phyloP scores from a whole-genome alignment of 1,139 yeast species.

The Pichiaceae sp. region DNA sequence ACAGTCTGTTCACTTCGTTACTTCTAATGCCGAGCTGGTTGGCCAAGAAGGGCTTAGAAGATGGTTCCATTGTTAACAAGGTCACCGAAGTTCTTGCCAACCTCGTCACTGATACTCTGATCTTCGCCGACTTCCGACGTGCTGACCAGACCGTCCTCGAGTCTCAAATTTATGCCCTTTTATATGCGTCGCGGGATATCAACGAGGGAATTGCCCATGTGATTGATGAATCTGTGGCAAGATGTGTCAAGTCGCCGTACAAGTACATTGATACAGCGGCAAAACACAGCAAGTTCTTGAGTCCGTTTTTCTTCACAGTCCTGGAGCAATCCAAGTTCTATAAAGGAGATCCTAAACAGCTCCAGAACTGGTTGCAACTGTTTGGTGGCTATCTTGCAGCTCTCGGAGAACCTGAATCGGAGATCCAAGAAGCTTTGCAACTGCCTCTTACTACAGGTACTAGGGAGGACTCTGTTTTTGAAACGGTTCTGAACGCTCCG shows the following conservation, averaged over 20 bases:
- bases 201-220: conserved; percentile 40
- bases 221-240: conserved; percentile 65
- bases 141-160: conserved; percentile 7
- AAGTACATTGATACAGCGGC: conserved; percentile 61
- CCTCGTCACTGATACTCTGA: conserved; percentile 14
- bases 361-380: conserved; percentile 42
- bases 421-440: conserved; percentile 17
- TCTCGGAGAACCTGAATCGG: conserved; percentile 44
- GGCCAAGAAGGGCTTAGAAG: conserved; percentile 5
- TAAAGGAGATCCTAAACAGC: conserved; percentile 23
- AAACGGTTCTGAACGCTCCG: conserved; percentile 22
- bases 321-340: conserved; percentile 68
- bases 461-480: conserved; percentile 16
- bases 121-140: conserved; percentile 14
- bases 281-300: conserved; percentile 16
- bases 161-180: conserved; percentile 20
- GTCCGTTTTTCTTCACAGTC: conserved; percentile 61
- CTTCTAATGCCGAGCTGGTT: conserved; percentile 19
- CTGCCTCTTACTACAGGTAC: not conserved
- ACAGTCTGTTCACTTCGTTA: conserved; percentile 21
- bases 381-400: conserved; percentile 37
- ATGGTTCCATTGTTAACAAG: conserved; percentile 9
- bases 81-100: conserved; percentile 19
- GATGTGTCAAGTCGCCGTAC: conserved; percentile 69
- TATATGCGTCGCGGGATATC: conserved; percentile 8